Evolutionary conservation across 139 green algal genomes (phyloP), one percentile per base, ranked within the genome.

Genomic region (Tetradesmus lagerheimii): DNA sequence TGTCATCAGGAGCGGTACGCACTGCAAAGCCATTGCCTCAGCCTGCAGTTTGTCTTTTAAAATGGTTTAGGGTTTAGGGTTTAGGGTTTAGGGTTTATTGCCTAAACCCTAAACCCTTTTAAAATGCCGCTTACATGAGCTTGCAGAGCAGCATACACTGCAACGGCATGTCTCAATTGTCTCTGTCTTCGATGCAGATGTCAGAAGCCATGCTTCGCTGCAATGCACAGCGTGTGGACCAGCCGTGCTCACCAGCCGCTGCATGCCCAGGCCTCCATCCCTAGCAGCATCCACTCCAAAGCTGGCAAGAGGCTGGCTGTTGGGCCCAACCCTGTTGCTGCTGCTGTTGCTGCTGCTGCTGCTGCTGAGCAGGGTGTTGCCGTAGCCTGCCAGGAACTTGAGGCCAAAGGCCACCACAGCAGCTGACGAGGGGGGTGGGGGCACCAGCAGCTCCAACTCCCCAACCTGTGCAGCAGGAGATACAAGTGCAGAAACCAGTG

Each of bases 321-420:
- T 23, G 0, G 74, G 74, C 34, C 3, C 74, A 2, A 45, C 12
- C 37, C 43, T 86, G n/a, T 20, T 71, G 80, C 80, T 75, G 80
- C 27, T 71, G 80, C 80, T 75, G 80, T 6, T 71, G 80, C 45
- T 86, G 80, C 45, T 80, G 83, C 57, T 86, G 80, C n/a, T 64
- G 83, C 35, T 89, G 71, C 85, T 83, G 29, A 53, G 85, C 67
- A 83, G 66, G 20, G 85, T 90, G 47, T 78, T 78, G 41, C 34
- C 18, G 77, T 87, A 90, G 15, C 87, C 77, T 47, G 87, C 77
- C 0, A 90, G 38, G 53, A 87, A 90, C 53, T 86, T 86, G n/a
- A 90, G 50, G 4, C 15, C 77, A 57, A 90, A 90, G 4, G 77
- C 87, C 20, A 90, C 77, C 20, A 90, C 87, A 27, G 87, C 87